Evolutionary conservation across 192 early-diverging fungal genomes (phyloP), one percentile per base, ranked within the genome.

Genomic region (Gryganskiella cystojenkinii): DNA sequence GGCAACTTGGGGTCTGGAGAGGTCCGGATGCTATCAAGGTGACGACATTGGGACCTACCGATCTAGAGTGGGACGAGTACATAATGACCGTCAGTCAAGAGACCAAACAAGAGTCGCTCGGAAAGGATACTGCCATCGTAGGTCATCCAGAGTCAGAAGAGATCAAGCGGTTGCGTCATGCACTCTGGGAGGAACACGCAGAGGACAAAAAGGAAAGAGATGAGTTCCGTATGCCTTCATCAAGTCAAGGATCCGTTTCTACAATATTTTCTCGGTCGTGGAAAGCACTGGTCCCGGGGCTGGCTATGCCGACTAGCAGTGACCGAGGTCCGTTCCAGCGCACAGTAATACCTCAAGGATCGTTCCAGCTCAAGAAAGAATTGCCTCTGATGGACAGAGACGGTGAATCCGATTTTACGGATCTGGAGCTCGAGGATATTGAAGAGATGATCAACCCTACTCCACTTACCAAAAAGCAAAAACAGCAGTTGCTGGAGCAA

Each of bases 21-120:
- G 47, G 72, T 4, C 42, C 50, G 3, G 64, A 67, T n/a, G 72
- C 72, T 6, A 76, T 76, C 13, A 51, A 76, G 25, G 65, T 76
- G 8, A 67, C 65, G 3, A 42, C 24, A 0, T 27, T 68, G 1
- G 50, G 33, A 0, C 59, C 59, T 1, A 53, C 34, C 13, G 8
- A 54, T 10, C 3, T 34, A 20, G 71, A 74, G 19, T 74, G 71
- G 71, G 20, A 40, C 10, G 71, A 74, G 52, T 74, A 60, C 54
- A 25, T 74, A 11, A 57, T 54, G 13, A 55, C 58, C 1, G 31
- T 61, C 2, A 67, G 64, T 31, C 42, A 56, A 6, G 64, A 74
- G 45, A 31, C 46, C 0, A 55, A 42, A 25, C 57, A 67, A 33
- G 64, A 74, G 20, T 28, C 34, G 43, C 52, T 31, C 19, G 3